A percentile compares a stretch with the other conserved stretches of the same genome.
Conservation (phyloP, 495 filamentous ascomycete species). For the Neurospora pannonica region DNA sequence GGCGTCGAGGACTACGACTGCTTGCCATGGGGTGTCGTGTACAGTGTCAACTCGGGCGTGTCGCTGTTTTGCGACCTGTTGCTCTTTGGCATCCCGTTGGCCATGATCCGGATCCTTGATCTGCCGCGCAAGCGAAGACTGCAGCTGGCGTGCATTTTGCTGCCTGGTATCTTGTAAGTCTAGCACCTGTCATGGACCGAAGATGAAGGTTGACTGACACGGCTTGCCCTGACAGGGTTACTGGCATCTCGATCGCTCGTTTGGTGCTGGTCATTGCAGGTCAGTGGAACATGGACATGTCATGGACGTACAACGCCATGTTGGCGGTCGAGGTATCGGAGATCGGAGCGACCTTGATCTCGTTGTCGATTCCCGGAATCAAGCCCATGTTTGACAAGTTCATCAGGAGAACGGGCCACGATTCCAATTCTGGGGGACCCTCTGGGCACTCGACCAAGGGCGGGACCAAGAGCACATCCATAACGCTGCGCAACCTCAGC, state of each 20-base stretch:
- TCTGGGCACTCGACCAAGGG: background rate
- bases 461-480: background rate
- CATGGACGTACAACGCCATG: constrained; percentile 38
- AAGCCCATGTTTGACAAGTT: constrained; percentile 30
- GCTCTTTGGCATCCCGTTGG: constrained; percentile 34
- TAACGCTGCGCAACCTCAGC: background rate
- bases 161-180: constrained; percentile 37
- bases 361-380: constrained; percentile 36
- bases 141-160: constrained; percentile 31
- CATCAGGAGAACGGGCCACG: background rate
- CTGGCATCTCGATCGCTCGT: constrained; percentile 33
- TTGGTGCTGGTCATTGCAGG: constrained; percentile 33
- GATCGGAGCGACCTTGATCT: constrained; percentile 34
- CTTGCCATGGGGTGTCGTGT: constrained; percentile 35
- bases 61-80: constrained; percentile 35
- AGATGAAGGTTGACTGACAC: background rate
- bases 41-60: constrained; percentile 33
- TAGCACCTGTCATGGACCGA: background rate
- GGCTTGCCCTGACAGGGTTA: constrained; percentile 19
- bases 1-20: constrained; percentile 25
- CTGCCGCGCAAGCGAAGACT: constrained; percentile 27
- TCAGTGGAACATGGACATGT: constrained; percentile 30
- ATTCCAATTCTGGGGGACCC: background rate
- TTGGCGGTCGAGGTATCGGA: constrained; percentile 36
- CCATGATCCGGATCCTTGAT: constrained; percentile 31